Evolutionary conservation across 73 alveolate species (phyloP), one percentile per base, ranked within the genome.

Genomic region (Paramecium primaurelia): DNA sequence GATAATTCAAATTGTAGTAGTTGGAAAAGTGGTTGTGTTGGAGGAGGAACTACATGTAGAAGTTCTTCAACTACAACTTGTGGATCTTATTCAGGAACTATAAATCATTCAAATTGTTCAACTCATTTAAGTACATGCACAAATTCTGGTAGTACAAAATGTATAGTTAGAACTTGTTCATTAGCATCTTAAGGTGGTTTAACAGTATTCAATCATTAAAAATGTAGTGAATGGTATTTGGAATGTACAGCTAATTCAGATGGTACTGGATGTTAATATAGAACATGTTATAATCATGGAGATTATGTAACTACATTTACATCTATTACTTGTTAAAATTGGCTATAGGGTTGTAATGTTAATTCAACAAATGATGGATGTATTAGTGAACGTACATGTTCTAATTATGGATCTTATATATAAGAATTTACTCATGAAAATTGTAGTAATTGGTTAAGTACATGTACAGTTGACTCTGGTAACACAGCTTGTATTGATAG

Each of bases 391-490:
- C 38, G 88, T 30, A 42, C 88, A 36, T 75, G 88, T 75, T 14
- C 69, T 11, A 42, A 75, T 75, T 75, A 75, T 75, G 60, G 68
- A 11, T 1, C 68, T 16, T 45, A 80, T 45, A 22, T 80, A 7
- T 3, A 9, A 45, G 71, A 28, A 80, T 80, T 32, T 26, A 32
- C 91, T 32, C 68, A 75, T 75, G 88, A 34, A 75, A 75, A 1
- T 75, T 75, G 88, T 36, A 75, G 88, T 38, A 30, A 36, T 75
- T 75, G 88, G 88, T 75, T 75, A 28, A 36, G 64, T 36, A 75
- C 88, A 30, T 75, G 88, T 42, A 75, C 88, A 4, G 88, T 37
- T 16, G 12, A 75, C 28, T 30, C 64, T 38, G 47, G 59, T 4
- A 6, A 10, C 10, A 42, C 38, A 12, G 60, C 38, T 22, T 80